Base-by-base conservation (phyloP, 257 asterid species). In the Datura wrightii region DNA sequence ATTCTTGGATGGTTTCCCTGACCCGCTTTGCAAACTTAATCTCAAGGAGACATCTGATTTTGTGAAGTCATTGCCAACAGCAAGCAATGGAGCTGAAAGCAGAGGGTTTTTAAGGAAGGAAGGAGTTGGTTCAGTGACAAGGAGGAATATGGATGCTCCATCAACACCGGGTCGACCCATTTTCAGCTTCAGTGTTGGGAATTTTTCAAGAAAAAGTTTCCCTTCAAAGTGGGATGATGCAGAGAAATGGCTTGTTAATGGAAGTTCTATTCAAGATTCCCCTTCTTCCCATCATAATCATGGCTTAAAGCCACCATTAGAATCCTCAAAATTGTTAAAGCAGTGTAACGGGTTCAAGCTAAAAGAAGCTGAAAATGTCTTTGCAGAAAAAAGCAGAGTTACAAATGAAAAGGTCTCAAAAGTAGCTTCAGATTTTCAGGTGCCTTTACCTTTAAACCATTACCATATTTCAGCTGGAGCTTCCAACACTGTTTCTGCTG, bases 181-280 rank as follows among this genome's bases (percentile, higher is more conserved):
- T 87, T 94, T 96, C 93, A 93, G 97, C 85, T 96, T 96, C 83
- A 96, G 96, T 86, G 91, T 86, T 84, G 95, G 95, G 13, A 91
- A 83, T 85, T 85, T 92, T 65, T 65, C 94, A 79, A 94, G 94
- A 86, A 96, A 93, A 70, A 82, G 87, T 18, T 89, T 93, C 36
- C 98, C 99, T 85, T 96, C 99, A 3, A 96, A 96, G 83, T 96
- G 99, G 99, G 98, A 96, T 83, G 98, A 96, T 90, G 99, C 99
- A n/a, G 98, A 96, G 69, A 96, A 96, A 85, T 96, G 99, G 99
- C 92, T 96, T 85, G 90, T 90, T 11, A 89, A 90, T 88, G 96
- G 95, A 72, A 88, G 86, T 66, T 89, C 94, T 86, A 90, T 89
- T 86, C 87, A 87, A 82, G 96, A 92, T n/a, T 89, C 98, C 79